phyloP scores from a whole-genome alignment of 805 yeast genomes.

The Candida tibetensis region DNA sequence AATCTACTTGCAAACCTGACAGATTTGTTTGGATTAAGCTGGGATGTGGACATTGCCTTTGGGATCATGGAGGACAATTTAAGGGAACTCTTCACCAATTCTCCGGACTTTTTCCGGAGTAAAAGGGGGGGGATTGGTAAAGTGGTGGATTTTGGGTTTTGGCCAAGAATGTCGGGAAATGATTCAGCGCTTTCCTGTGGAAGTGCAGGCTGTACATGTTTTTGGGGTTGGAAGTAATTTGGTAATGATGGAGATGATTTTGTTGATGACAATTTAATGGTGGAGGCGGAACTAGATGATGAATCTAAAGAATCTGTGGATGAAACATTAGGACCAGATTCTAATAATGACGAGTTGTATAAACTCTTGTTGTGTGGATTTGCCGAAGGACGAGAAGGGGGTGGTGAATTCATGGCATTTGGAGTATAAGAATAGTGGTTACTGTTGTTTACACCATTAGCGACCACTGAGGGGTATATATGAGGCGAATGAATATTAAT shows the following conservation, averaged over 20 bases:
- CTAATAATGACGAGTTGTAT: slow-evolving; percentile 3
- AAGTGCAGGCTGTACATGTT: too few relatives aligned
- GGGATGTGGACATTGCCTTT: slow-evolving; percentile 28
- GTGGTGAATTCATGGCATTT: slow-evolving; percentile 2
- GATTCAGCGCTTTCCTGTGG: too few relatives aligned
- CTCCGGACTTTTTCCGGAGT: slow-evolving; percentile 19
- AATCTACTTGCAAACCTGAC: slow-evolving; percentile 64
- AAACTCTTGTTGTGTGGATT: neutral
- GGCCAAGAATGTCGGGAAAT: too few relatives aligned
- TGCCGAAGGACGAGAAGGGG: neutral
- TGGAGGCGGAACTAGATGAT: slow-evolving; percentile 8
- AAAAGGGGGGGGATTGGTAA: slow-evolving; percentile 6
- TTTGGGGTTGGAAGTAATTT: too few relatives aligned
- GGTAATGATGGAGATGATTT: slow-evolving; percentile 6
- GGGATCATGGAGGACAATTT: slow-evolving; percentile 20
- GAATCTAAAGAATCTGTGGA: slow-evolving; percentile 13
- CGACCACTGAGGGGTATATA: neutral
- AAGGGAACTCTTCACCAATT: slow-evolving; percentile 24
- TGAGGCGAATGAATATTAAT: neutral
- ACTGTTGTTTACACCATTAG: too few relatives aligned
- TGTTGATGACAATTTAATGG: slow-evolving; percentile 10
- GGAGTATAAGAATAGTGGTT: too few relatives aligned
- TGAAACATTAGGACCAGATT: neutral
- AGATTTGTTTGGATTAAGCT: slow-evolving; percentile 36
- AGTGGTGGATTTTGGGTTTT: neutral